Evolutionary conservation across 768 basidiomycete genomes (phyloP), one percentile per base, ranked within the genome.

Genomic region (Crucibulum laeve): DNA sequence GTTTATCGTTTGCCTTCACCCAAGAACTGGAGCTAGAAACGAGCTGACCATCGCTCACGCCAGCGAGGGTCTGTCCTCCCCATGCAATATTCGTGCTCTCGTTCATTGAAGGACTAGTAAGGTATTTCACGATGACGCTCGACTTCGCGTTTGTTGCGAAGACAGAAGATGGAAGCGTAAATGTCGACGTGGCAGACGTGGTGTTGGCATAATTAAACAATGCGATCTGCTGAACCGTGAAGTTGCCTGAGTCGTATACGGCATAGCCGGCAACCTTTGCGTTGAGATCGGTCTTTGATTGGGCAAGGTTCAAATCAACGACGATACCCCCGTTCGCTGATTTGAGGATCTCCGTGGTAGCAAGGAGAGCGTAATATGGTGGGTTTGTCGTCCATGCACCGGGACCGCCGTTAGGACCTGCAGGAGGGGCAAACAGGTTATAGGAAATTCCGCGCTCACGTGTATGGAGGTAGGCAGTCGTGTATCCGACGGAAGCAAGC

Each of bases 41-140:
- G 17, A 68, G 53, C 25, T 49, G 59, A 24, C 73, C 73, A 53
- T 74, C 67, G 1, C 62, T 67, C 1, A 67, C 64, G 14, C 67
- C 67, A 3, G 60, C 56, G 49, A 68, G 69, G 1, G 76, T 74
- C 54, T 79, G 67, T 10, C 76, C 77, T 15, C 78, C 80, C 81
- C 81, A 86, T 5, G 72, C 69, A 54, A 84, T 80, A 34, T 77
- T 65, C 44, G 62, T 69, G 48, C 70, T 69, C 59, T 81, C 80
- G 13, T 59, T 53, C 14, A 76, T 64, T 44, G 61, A 68, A 4
- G 70, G 56, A 2, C 78, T 79, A 3, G 63, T 53, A n/a, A 79
- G 61, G 50, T 68, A 80, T 48, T 75, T 74, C 11, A 77, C 69
- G 13, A 59, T 59, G 21, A 75, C 55, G 11, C 59, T 57, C 25